phyloP scores from a whole-genome alignment of 495 filamentous ascomycete species.

The Xylaria castorea region DNA sequence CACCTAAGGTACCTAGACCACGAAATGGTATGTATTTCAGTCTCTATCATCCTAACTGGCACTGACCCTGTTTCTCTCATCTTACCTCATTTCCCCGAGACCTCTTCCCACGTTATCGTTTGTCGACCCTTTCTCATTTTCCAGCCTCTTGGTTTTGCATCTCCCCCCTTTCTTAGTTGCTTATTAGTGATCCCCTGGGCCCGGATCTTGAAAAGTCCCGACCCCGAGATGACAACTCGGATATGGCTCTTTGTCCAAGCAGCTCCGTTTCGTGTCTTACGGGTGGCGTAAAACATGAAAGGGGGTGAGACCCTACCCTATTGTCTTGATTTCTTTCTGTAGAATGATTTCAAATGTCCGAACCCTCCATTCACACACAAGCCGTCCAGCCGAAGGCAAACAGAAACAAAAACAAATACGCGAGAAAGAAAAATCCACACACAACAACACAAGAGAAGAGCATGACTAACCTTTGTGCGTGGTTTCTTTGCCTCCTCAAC shows the following conservation, averaged over 20 bases:
- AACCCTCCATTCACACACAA: slow-evolving; percentile 23
- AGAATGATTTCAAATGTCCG: slow-evolving; percentile 21
- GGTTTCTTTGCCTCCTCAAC: slow-evolving; percentile 32
- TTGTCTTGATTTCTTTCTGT: slow-evolving; percentile 34
- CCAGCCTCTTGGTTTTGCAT: slow-evolving; percentile 3
- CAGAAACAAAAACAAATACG: slow-evolving; percentile 7
- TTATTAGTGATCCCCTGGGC: not conserved
- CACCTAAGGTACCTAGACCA: slow-evolving; percentile 91
- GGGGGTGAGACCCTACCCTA: slow-evolving; percentile 33
- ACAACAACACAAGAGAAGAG: slow-evolving; percentile 11
- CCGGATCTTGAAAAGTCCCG: not conserved
- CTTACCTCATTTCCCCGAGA: slow-evolving; percentile 35
- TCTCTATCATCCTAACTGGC: slow-evolving; percentile 25
- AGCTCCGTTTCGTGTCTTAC: slow-evolving; percentile 23
- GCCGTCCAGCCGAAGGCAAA: slow-evolving; percentile 15
- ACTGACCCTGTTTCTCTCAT: slow-evolving; percentile 21
- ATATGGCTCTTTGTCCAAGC: slow-evolving; percentile 29
- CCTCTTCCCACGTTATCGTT: slow-evolving; percentile 13
- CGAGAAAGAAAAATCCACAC: not conserved
- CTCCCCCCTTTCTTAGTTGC: slow-evolving; percentile 8
- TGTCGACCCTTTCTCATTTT: slow-evolving; percentile 26
- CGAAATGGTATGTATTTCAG: slow-evolving; percentile 81
- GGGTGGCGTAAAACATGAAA: slow-evolving; percentile 35
- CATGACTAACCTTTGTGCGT: slow-evolving; percentile 33
- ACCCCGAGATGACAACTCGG: slow-evolving; percentile 28